Percentiles rank a stretch among this genome's conserved stretches.
Evolutionary conservation across 23 red algal species (phyloP).

Genomic region (Gracilaria caudata): DNA sequence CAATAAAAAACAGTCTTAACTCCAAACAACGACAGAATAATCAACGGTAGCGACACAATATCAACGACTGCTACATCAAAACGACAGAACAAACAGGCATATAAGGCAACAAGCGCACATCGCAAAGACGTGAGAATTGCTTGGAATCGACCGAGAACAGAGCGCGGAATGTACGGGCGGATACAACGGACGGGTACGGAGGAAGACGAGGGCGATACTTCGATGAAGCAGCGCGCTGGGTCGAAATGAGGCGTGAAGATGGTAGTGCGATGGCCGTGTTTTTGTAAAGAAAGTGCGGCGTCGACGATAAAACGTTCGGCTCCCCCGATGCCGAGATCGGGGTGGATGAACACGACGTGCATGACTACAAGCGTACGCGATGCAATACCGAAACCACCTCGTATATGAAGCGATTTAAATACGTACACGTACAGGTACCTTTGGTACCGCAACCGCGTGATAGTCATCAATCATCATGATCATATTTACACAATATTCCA

Average conservation of each 20-base stretch:
- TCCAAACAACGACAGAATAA: slow-evolving; percentile 78
- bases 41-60: slow-evolving; percentile 79
- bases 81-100: slow-evolving; percentile 50
- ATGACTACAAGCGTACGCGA: not conserved
- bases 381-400: too few relatives aligned
- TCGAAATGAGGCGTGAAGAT: slow-evolving; percentile 83
- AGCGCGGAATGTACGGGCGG: slow-evolving; percentile 43
- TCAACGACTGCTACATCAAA: slow-evolving; percentile 81
- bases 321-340: slow-evolving; percentile 95
- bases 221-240: slow-evolving; percentile 72
- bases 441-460: too few relatives aligned
- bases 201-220: slow-evolving; percentile 47
- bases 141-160: slow-evolving; percentile 60
- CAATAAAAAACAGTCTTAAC: slow-evolving; percentile 86
- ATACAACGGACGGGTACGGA: slow-evolving; percentile 21
- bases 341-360: slow-evolving; percentile 94
- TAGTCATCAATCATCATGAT: too few relatives aligned
- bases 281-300: slow-evolving; percentile 76
- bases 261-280: slow-evolving; percentile 52
- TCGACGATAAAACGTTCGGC: slow-evolving; percentile 95
- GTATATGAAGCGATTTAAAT: not conserved
- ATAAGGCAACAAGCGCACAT: slow-evolving; percentile 77
- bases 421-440: too few relatives aligned
- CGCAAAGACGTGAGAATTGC: slow-evolving; percentile 69
- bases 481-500: too few relatives aligned